Evolutionary conservation across 2,329 filamentous ascomycete species (phyloP), one percentile per base, ranked within the genome.

Genomic region (Xylaria sp.): DNA sequence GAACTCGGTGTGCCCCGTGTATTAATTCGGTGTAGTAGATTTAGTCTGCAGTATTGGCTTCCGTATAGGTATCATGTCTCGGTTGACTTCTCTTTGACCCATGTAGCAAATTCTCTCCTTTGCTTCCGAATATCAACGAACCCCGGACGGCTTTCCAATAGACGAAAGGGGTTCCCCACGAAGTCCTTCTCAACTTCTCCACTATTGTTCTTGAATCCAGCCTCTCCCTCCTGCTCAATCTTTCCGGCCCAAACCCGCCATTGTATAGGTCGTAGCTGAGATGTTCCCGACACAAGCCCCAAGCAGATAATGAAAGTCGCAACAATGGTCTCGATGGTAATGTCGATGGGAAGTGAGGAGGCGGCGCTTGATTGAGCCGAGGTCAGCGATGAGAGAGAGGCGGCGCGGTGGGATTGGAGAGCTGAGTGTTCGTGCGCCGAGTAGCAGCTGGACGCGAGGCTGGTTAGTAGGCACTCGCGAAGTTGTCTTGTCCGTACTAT

Each of bases 351-450:
- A 1, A 98, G 86, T 17, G 86, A 83, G 65, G 81, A 76, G 60
- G 79, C 73, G 2, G 82, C 75, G 14, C 82, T 76, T 21, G 81
- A 75, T 34, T 83, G 80, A 3, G 85, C 79, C 30, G 82, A 76
- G 3, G 82, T 75, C 50, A 84, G 78, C 34, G 83, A 81, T 51
- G 83, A 78, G 61, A 84, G 80, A 39, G 84, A 83, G 59, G 85
- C 83, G 61, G 80, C 78, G 62, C 82, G 81, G 73, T 85, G 85
- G 64, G 90, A 87, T 74, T 90, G 88, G 58, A 97, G 87, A 24
- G 90, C 85, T 6, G 93, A 92, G 82, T 97, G 93, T 82, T 99
- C 96, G 81, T 97, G 92, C 55, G 94, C 94, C 60, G 96, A 99
- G 82, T 98, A 99, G 82, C 94, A 97, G 71, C 96, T 99, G 78